Evolutionary conservation across 2,329 filamentous ascomycete species (phyloP), one percentile per base, ranked within the genome.

Genomic region (Gremmenia infestans): DNA sequence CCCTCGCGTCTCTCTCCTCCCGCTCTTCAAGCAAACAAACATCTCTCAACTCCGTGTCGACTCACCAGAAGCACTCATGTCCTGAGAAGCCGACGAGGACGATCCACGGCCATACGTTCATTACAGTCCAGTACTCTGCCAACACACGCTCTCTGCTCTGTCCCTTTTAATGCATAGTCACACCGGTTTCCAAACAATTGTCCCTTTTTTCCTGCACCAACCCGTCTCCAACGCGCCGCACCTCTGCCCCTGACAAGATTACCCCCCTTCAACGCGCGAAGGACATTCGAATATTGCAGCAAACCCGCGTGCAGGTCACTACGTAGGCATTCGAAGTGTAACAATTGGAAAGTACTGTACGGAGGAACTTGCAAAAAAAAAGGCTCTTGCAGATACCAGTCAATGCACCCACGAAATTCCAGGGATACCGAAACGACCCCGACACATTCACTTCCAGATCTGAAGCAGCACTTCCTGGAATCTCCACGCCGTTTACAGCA

Each of bases 131-230:
- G 28, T 32, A 32, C 28, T 32, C 28, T 32, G 28, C 9, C 28
- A 32, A 32, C 28, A 32, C 28, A 32, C 9, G 9, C 28, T 9
- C 28, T 32, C 25, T 22, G 22, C 15, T 35, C 37, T 19, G 37
- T 56, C 53, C 47, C 52, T 37, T 23, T 61, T 62, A 53, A 60
- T 61, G 56, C 56, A 57, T 53, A 36, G 53, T 57, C 51, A 53
- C 52, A 56, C 60, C 52, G 58, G 56, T 56, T 56, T 59, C 54
- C 53, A 54, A 49, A 32, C 56, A 50, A 54, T 35, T 35, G 37
- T 57, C 40, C 55, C 53, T 52, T 57, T 56, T 49, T 57, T 50
- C 53, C 60, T 61, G 59, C 60, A 61, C n/a, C 57, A 36, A 53
- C 58, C 63, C 60, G 56, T 54, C 40, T 54, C 50, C 59, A 52